Evolutionary conservation across 768 basidiomycete species (phyloP), one percentile per base, ranked within the genome.

Genomic region (Rhizopogon roseolus): DNA sequence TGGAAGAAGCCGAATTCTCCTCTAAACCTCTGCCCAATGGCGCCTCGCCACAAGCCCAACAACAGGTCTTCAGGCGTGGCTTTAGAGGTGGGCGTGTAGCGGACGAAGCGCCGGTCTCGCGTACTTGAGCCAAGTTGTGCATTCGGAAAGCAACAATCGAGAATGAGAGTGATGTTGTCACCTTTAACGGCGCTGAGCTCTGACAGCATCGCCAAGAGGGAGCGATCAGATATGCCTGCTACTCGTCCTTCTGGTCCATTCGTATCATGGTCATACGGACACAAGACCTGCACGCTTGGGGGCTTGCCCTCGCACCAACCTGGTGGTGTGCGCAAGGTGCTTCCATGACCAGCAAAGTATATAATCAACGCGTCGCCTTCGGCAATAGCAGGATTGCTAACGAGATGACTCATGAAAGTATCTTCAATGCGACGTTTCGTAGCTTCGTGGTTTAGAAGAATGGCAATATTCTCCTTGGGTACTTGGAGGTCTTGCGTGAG

Each of bases 321-420:
- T 36, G 68, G 65, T 48, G 85, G 85, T n/a, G 82, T 78, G 13
- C 71, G 65, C 41, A 84, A 62, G 51, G 66, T 74, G 62, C 82
- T 84, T 25, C 86, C 86, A 63, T 88, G 85, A n/a, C 86, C 87
- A 37, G 87, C 84, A 62, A 86, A 88, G 61, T 85, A 88, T 48
- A 88, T 65, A 57, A 88, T 58, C 39, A 88, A 76, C 32, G 86
- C 81, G 54, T 88, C 86, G 22, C 81, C 86, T 25, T 65, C 69
- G 45, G 79, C 76, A 49, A 88, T 84, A 28, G 67, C 68, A 7
- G 77, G 70, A 61, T 88, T 88, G 64, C 82, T 81, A 57, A 82
- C 72, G 37, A 88, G 73, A 59, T 88, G 86, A 4, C 71, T 70
- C 73, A 79, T 78, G 60, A 88, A 84, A 0, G 66, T 66, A 60